Conservation (phyloP, 371 early-diverging fungal genomes). For the Funneliformis caledonium region DNA sequence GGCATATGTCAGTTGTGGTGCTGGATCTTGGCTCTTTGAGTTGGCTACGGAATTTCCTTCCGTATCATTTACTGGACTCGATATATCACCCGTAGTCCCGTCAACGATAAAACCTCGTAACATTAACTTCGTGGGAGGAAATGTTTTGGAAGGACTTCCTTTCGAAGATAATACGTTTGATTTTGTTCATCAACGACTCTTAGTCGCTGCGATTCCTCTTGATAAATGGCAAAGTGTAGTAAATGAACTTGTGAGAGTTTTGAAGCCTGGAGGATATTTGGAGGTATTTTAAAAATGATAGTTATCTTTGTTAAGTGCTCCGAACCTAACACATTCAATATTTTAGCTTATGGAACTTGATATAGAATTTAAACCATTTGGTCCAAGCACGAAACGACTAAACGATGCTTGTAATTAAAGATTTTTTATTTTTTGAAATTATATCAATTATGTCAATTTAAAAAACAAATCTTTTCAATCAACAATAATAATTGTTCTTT, state of each 20-base stretch:
- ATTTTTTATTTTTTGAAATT: too few relatives aligned
- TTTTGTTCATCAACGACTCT: slow-evolving; percentile 47
- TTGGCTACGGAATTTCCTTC: neutral
- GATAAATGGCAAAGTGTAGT: slow-evolving; percentile 35
- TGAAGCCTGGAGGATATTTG: slow-evolving; percentile 18
- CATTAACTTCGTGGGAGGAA: neutral
- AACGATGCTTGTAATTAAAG: too few relatives aligned
- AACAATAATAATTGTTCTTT: too few relatives aligned
- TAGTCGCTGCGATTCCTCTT: slow-evolving; percentile 45
- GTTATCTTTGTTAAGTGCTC: too few relatives aligned
- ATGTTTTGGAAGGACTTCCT: slow-evolving; percentile 40
- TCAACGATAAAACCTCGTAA: neutral
- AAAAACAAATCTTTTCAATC: too few relatives aligned
- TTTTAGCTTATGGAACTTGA: too few relatives aligned
- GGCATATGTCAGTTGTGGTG: neutral
- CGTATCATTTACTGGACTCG: neutral
- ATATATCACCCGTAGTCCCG: neutral
- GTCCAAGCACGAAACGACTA: too few relatives aligned
- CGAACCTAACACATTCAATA: too few relatives aligned
- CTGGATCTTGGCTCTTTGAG: neutral
- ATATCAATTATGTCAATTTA: too few relatives aligned
- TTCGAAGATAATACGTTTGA: slow-evolving; percentile 50
- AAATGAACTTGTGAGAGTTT: slow-evolving; percentile 17
- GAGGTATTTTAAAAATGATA: neutral
- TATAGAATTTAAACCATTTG: too few relatives aligned